phyloP scores from a whole-genome alignment of 1,139 yeast species.

The Saccharomyces pastorianus region DNA sequence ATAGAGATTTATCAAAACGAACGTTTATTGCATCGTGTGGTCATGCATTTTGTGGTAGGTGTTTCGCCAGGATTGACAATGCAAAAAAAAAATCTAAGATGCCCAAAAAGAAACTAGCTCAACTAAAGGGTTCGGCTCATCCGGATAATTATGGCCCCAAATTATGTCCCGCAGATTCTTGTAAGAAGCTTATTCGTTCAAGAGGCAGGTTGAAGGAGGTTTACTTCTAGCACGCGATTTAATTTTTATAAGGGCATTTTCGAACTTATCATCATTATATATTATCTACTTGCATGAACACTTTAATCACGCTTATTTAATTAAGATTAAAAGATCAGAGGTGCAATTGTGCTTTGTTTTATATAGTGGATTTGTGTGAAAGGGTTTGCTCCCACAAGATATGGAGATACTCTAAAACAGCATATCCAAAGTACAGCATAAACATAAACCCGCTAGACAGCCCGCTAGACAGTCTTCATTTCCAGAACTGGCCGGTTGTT shows the following conservation, averaged over 20 bases:
- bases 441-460: constrained; percentile 62
- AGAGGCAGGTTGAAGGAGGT: constrained; percentile 28
- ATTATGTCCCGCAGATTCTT: constrained; percentile 26
- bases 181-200: constrained; percentile 22
- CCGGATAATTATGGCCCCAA: constrained; percentile 32
- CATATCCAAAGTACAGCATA: constrained; percentile 64
- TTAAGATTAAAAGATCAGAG: not conserved
- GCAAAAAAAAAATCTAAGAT: constrained; percentile 21
- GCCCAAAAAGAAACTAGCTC: constrained; percentile 18
- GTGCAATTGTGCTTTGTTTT: not conserved
- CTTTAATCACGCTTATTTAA: not conserved
- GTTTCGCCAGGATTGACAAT: constrained; percentile 40
- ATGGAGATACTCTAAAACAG: constrained; percentile 34
- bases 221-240: constrained; percentile 16
- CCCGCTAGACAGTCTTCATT: constrained; percentile 49
- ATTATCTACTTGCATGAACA: not conserved
- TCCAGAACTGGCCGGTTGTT: constrained; percentile 36
- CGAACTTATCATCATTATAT: not conserved
- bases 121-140: constrained; percentile 28
- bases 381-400: not conserved
- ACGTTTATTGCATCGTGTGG: constrained; percentile 70
- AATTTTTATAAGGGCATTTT: not conserved
- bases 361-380: not conserved
- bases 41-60: constrained; percentile 80
- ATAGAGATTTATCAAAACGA: constrained; percentile 55